Evolutionary conservation across 495 filamentous ascomycete species (phyloP), one percentile per base, ranked within the genome.

Genomic region (Daldinia grandis): DNA sequence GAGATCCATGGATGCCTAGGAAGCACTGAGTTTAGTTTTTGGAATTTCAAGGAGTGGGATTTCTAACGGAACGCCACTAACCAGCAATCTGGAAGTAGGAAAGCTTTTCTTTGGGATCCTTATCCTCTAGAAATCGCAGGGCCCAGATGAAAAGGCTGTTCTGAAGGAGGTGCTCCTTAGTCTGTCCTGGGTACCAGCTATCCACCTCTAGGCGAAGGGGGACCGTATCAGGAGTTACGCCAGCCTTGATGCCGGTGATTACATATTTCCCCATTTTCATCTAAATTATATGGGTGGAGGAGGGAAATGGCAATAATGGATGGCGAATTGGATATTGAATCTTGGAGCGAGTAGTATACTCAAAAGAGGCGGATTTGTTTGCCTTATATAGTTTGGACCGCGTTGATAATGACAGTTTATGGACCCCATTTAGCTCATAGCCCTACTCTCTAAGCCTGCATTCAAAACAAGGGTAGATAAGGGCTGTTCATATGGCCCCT

Each of bases 101-200:
- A 3, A 56, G 25, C 30, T 56, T 56, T 14, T 56, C 53, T 5
- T 35, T 14, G 2, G 53, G 53, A 5, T 33, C n/a, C 28, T 28
- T 56, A 6, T 30, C 28, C 30, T 35, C 53, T 33, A 56, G 9
- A 17, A 31, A 31, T 4, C 28, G n/a, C 35, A 56, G 17, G 12
- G 53, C 53, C 27, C 28, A 33, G 53, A 56, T 28, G 28, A 56
- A 56, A 14, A 56, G 53, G 53, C 30, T 56, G 28, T 56, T 56
- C 6, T 56, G 53, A 2, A 56, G 28, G 15, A 56, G n/a, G 14
- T 56, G 53, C 4, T 30, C 30, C 25, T 56, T 33, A 4, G 27
- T 35, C 25, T 56, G 25, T 10, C 27, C 27, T 9, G 53, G 53
- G n/a, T 56, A 56, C 53, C 53, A 56, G 3, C 28, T 33, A 12